A percentile compares a stretch with the other conserved stretches of the same genome.
Conservation (phyloP, 768 basidiomycete species). For the Lactarius sanguifluus region DNA sequence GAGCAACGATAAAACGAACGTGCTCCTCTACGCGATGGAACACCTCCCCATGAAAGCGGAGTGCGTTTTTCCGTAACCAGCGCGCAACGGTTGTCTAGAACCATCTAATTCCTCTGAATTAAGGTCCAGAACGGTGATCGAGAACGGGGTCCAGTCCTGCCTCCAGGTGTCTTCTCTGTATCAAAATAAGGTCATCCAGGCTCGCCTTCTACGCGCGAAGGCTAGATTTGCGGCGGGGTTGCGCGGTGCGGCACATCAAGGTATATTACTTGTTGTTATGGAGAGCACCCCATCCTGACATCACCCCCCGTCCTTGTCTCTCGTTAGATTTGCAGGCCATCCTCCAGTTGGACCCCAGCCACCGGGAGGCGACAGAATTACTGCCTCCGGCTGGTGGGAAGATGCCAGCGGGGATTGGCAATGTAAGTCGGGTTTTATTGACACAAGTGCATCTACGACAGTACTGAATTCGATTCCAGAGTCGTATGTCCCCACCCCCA, state of each 20-base stretch:
- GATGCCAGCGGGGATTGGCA: slow-evolving; percentile 1
- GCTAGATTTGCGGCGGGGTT: slow-evolving; percentile 60
- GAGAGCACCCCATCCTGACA: not conserved
- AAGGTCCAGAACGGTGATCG: slow-evolving; percentile 61
- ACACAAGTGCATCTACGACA: slow-evolving; percentile 25
- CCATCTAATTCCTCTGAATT: slow-evolving; percentile 14
- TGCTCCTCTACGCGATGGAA: slow-evolving; percentile 78
- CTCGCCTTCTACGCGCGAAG: slow-evolving; percentile 66
- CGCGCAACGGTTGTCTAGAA: not conserved
- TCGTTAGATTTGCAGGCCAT: slow-evolving; percentile 63
- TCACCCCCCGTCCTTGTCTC: not conserved
- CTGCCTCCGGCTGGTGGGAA: slow-evolving; percentile 43
- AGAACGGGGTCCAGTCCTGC: slow-evolving; percentile 74
- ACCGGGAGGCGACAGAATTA: slow-evolving; percentile 64
- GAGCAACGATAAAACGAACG: slow-evolving; percentile 66
- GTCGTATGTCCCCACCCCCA: slow-evolving; percentile 45
- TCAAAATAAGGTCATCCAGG: slow-evolving; percentile 53
- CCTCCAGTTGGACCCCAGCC: slow-evolving; percentile 59
- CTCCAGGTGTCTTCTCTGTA: slow-evolving; percentile 56
- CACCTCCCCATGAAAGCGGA: slow-evolving; percentile 73
- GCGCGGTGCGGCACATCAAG: slow-evolving; percentile 64
- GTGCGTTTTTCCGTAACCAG: slow-evolving; percentile 26
- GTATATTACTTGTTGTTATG: slow-evolving; percentile 35
- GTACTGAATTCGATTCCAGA: slow-evolving; percentile 32
- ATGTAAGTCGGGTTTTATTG: slow-evolving; percentile 55